Base-by-base conservation (phyloP, 441 rosid species). In the Adansonia grandidieri region DNA sequence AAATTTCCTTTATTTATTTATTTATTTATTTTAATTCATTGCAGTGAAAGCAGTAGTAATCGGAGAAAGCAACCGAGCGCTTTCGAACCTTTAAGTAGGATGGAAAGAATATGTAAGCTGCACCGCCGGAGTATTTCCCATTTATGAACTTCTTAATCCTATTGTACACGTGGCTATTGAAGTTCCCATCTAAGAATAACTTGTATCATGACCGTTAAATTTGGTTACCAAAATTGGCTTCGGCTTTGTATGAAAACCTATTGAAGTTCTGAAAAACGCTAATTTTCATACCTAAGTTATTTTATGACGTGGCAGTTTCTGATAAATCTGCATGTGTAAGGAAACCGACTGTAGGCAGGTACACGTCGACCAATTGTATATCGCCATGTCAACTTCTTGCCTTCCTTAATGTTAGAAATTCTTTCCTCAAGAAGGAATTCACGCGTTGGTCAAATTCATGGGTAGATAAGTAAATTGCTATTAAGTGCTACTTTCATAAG, bases 131-230 rank as follows among this genome's bases (percentile, higher is more conserved):
- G 15, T 9, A 37, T 8, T 71, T 50, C 9, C 63, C 11, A 24
- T 51, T 14, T 14, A 1, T 17, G 15, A 15, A 4, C 61, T 8
- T 51, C 40, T 51, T 28, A 28, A 51, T 53, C 74, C 0, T 2
- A n/a, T 2, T 45, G 61, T 51, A 9, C 44, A 53, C 71, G 15
- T 78, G 66, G 66, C 13, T 5, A 0, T 28, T 1, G 11, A 24
- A 4, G 6, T 4, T 1, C 75, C 64, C 64, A 72, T 8, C 0
- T 13, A 3, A 1, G 63, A 37, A 9, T 17, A 28, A 17, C 32
- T n/a, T 3, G 17, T 72, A 37, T 72, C 76, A 0, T 17, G n/a
- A 17, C 65, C 75, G 64, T 72, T 40, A 1, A 72, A 54, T 72
- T 56, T 56, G 37, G 11, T 44, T 37, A 10, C 64, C 75, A 5